Base-by-base conservation (phyloP, 306 rosid species). In the Cicer cuneatum region DNA sequence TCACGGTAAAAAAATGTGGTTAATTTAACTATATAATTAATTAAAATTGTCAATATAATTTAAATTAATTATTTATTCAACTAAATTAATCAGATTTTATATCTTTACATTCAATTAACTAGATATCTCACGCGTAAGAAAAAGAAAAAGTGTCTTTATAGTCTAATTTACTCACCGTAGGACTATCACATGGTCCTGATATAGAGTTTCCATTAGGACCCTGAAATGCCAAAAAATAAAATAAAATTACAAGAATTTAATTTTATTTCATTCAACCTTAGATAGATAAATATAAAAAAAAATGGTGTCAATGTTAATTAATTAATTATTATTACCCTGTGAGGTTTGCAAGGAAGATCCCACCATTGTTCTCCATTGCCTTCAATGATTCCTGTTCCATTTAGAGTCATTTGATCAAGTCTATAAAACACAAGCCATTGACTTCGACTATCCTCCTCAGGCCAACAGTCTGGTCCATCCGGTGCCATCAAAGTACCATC, bases 261-360 rank as follows among this genome's bases (percentile, higher is more conserved):
- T 2, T 47, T 13, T 12, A 12, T 12, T 47, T 5, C 2, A 12
- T 7, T 13, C 8, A 6, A 13, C 1, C 8, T 13, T n/a, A n/a
- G 54, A 47, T 47, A 47, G n/a, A 54, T 19, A 54, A 3, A 54
- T 57, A 10, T 39, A 19, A 57, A 56, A 57, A 29, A 57, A 74
- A 39, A 69, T 58, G 8, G 42, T 52, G 41, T 54, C 6, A 48
- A 48, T 47, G 49, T 37, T 65, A 43, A 6, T 21, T 8, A 12
- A 59, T 14, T 7, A 6, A 49, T 52, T 18, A 49, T 11, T 56
- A 69, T 69, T 85, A 95, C 99, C 97, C 95, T 67, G 76, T 95
- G 99, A 79, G 99, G 99, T 78, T 95, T 95, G 87, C 99, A 95
- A 33, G 99, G 97, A 53, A 95, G 89, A 9, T 87, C 96, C 99